Conservation (phyloP, 2,329 filamentous ascomycete species). For the Apiospora aurea region DNA sequence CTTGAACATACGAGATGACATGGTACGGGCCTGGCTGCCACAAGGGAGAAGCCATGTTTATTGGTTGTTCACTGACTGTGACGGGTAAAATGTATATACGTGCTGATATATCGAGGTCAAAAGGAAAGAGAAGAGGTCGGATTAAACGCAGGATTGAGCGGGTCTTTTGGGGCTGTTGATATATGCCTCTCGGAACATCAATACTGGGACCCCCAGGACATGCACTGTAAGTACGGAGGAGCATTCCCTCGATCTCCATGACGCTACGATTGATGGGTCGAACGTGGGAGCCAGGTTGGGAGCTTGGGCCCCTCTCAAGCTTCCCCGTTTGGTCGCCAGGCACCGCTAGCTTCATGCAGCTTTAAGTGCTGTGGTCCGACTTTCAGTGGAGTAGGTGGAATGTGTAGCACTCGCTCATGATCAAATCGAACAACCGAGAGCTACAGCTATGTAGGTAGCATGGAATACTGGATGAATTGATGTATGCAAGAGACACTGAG, state of each 20-base stretch:
- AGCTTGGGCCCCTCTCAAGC: slow-evolving; percentile 12
- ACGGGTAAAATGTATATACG: neutral
- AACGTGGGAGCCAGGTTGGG: neutral
- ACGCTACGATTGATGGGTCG: slow-evolving; percentile 3
- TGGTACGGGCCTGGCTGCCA: slow-evolving; percentile 77
- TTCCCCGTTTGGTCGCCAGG: neutral
- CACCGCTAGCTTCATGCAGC: slow-evolving; percentile 19
- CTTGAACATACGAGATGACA: slow-evolving; percentile 67
- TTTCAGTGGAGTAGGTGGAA: neutral
- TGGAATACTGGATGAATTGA: neutral
- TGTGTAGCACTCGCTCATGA: neutral
- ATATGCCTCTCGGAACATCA: slow-evolving; percentile 17
- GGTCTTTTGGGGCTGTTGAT: slow-evolving; percentile 3
- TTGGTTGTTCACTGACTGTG: neutral
- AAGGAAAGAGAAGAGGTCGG: neutral
- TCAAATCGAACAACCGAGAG: neutral
- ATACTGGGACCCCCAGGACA: slow-evolving; percentile 7
- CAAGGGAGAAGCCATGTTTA: slow-evolving; percentile 59
- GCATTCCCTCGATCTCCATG: slow-evolving; percentile 11
- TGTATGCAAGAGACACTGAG: neutral
- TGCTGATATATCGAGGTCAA: neutral
- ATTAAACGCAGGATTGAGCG: slow-evolving; percentile 14
- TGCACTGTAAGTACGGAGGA: neutral
- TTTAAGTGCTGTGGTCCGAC: slow-evolving; percentile 1
- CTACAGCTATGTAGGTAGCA: neutral